Evolutionary conservation across 2,329 filamentous ascomycete species (phyloP).

Genomic region (Ophiobolus disseminans): DNA sequence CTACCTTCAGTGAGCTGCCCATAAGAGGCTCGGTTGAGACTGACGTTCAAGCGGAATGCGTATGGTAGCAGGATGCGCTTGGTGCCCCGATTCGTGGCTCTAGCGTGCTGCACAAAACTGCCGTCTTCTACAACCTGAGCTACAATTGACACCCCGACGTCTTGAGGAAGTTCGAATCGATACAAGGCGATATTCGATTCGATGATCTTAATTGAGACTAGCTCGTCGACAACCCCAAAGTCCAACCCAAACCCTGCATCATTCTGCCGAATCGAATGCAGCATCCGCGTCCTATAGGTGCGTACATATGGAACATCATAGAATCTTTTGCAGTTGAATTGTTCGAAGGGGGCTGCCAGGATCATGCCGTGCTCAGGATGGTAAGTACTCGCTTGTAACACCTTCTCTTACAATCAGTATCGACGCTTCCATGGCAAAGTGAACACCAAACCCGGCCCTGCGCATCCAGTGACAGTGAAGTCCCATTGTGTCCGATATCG

Average conservation of each 20-base stretch:
- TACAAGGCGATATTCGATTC: conserved; percentile 8
- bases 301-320: conserved; percentile 14
- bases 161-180: background rate
- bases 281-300: conserved; percentile 15
- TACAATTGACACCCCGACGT: conserved; percentile 1
- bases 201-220: conserved; percentile 7
- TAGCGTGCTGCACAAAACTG: conserved; percentile 4
- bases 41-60: conserved; percentile 1
- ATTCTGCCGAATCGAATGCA: conserved; percentile 9
- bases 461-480: conserved; percentile 14
- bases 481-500: conserved; percentile 14
- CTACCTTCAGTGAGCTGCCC: conserved; percentile 18
- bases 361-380: conserved; percentile 14
- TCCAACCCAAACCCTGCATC: conserved; percentile 13
- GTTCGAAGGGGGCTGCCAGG: conserved; percentile 10
- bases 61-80: conserved; percentile 1
- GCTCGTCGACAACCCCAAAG: background rate
- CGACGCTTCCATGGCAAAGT: background rate
- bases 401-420: conserved; percentile 5
- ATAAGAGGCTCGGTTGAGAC: conserved; percentile 17
- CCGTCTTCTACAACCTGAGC: conserved; percentile 5
- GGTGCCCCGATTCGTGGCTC: conserved; percentile 1
- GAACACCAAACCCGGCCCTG: conserved; percentile 9
- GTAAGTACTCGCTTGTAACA: conserved; percentile 19
- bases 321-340: conserved; percentile 13